Evolutionary conservation across 257 asterid genomes (phyloP), one percentile per base, ranked within the genome.

Genomic region (Solanum chiquidenum): DNA sequence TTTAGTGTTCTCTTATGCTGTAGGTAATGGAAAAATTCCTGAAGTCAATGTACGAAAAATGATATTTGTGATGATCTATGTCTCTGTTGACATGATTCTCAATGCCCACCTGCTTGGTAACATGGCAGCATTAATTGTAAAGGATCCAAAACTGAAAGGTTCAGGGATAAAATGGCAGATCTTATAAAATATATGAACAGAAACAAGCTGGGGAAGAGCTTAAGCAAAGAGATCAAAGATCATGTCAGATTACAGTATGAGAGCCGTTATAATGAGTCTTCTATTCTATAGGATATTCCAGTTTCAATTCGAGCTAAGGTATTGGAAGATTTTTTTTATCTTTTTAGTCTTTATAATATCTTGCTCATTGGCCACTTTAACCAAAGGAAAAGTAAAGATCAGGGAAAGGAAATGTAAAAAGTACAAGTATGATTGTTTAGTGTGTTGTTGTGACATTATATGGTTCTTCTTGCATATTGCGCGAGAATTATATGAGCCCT

Each of bases 81-180:
- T 93, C 62, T 94, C 98, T 33, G 87, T 94, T 2, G 98, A 94
- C 94, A 94, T 94, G 98, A 93, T 94, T 86, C 92, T 94, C n/a
- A 95, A 96, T 7, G 96, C 98, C 49, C 93, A 94, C 89, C 75
- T 94, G 87, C 94, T 93, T 11, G 98, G 98, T 35, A 94, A 94
- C 93, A 94, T 94, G 98, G 88, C 98, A 1, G 98, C 98, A 27
- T 89, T 94, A 92, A 93, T 93, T 31, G 98, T 94, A 2, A 94
- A 93, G 98, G 98, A 83, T 94, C 98, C 7, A 94, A 90, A 35
- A 94, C 98, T 0, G 98, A 93, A 80, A 94, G 92, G 87, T 94
- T 91, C 23, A 90, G 95, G 87, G 98, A 94, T 85, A 92, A 90
- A 71, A 94, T 94, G 96, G 92, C 87, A 18, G 96, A 93, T 86